Evolutionary conservation across 176 grass and related monocot genomes (phyloP), one percentile per base, ranked within the genome.

Genomic region (Triticum urartu): DNA sequence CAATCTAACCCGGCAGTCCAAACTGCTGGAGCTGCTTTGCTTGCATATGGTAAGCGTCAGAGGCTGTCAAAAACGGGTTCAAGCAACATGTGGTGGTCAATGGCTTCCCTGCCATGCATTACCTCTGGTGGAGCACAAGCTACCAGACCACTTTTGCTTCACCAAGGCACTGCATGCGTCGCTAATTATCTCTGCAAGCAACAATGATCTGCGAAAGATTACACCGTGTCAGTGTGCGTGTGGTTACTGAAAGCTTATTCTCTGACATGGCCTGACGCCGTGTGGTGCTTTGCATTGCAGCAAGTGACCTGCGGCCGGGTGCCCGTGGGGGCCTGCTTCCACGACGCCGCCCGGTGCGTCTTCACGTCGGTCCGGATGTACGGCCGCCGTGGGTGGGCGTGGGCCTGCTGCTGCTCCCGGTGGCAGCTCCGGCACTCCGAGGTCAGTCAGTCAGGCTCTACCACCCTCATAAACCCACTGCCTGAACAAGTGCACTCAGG

Each of bases 251-350:
- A 47, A 13, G 43, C 43, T 47, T 47, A 47, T 47, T 13, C 43
- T 47, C 11, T 47, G 39, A 40, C 39, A 40, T 40, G 39, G 39
- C 2, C 39, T 40, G 43, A 47, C 43, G 4, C 35, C 11, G 1
- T 89, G 50, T 3, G 56, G 18, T 52, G 50, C 50, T 54, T 54
- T 30, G 25, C 8, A 9, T 80, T 88, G 87, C 90, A 98, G 96
- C 96, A 98, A 94, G 90, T 98, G 25, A 98, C 96, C 62, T 98
- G 96, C 78, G 96, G 93, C 32, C 87, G 78, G 42, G 38, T 85
- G 4, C 88, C 93, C 20, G 76, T 95, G 5, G 67, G 70, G 14
- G 81, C 93, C 62, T 78, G 21, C 64, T 98, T 95, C 84, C 91
- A 92, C 65, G 80, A 91, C 71, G 83, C 91, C 14, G 79, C 86